phyloP scores from a whole-genome alignment of 768 basidiomycete genomes.

The Gymnopilus dilepis region DNA sequence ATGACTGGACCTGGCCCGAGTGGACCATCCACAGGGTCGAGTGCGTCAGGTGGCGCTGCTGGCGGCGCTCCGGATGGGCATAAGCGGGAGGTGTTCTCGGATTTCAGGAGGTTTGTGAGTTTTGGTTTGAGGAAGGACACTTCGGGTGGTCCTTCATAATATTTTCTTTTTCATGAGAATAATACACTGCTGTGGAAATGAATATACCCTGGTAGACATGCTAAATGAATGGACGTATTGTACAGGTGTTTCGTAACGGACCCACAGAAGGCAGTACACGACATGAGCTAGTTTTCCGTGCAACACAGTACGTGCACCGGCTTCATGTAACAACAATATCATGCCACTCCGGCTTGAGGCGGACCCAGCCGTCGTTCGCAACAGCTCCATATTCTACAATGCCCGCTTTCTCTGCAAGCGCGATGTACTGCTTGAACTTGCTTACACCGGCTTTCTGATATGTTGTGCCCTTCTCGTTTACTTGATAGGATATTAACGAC shows the following conservation, averaged over 20 bases:
- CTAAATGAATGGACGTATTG: conserved; percentile 4
- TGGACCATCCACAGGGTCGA: conserved; percentile 68
- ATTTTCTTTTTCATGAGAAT: not conserved
- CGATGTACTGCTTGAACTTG: conserved; percentile 11
- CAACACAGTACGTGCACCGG: too few species aligned
- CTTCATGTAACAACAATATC: not conserved
- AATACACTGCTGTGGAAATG: too few species aligned
- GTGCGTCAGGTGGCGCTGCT: conserved; percentile 43
- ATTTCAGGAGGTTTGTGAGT: conserved; percentile 86
- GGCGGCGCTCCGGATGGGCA: conserved; percentile 48
- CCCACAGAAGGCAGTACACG: too few species aligned
- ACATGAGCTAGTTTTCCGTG: too few species aligned
- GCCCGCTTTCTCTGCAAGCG: not conserved
- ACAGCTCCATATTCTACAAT: not conserved
- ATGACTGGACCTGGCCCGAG: conserved; percentile 64
- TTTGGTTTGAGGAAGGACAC: conserved; percentile 85
- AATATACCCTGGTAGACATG: not conserved
- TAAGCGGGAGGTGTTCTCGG: conserved; percentile 85
- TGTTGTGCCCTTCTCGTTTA: conserved; percentile 1
- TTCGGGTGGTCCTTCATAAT: conserved; percentile 15
- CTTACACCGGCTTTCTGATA: not conserved
- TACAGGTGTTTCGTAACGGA: too few species aligned
- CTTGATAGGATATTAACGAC: not conserved
- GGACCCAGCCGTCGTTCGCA: not conserved
- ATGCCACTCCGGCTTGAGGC: not conserved